Evolutionary conservation across 768 basidiomycete species (phyloP), one percentile per base, ranked within the genome.

Genomic region (Stropharia rugosoannulata): DNA sequence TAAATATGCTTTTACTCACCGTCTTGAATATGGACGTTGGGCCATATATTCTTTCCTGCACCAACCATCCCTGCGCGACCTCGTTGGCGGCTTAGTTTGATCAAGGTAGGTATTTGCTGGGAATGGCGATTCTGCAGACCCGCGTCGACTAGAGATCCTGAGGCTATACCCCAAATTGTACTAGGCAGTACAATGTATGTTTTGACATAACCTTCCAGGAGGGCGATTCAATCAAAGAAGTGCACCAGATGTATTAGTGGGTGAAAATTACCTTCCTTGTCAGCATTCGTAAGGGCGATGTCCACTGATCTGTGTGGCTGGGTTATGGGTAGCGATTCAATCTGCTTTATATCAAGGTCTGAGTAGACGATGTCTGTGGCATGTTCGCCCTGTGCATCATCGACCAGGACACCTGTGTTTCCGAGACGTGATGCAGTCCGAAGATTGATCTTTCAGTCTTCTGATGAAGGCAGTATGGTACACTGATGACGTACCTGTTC

Each of bases 111-210:
- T 27, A 88, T 77, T 57, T 82, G 82, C 6, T 72, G 66, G 0
- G 85, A 87, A 50, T 77, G 71, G 1, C 71, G 63, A 59, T 87
- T 84, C 35, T 80, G 74, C 36, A 88, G 71, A 9, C 80, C 84
- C 5, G 70, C 65, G 22, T 82, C 75, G 36, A 79, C 77, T 22
- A 88, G 73, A 5, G 63, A 65, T 6, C 77, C 77, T 7, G 63
- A 65, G 2, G 83, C 80, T 35, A 82, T 69, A 42, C 83, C 85
- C 59, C 81, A 90, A 32, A 91, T 82, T 0, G 84, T 83, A 3
- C 77, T 73, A 1, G 83, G 82, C 10, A 78, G 63, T 22, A 86
- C 64, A 5, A 84, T 80, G 66, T 82, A 79, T 2, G 73, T 73
- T 59, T 71, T 79, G 42, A 79, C 70, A 57, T 82, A 82, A 9